A percentile compares a stretch with the other conserved stretches of the same genome.
These are phyloP conservation scores for Saccharomycopsis oosterbeekiorum DNA, from an alignment of 805 yeast genomes.

Conservation along the genomic window DNA sequence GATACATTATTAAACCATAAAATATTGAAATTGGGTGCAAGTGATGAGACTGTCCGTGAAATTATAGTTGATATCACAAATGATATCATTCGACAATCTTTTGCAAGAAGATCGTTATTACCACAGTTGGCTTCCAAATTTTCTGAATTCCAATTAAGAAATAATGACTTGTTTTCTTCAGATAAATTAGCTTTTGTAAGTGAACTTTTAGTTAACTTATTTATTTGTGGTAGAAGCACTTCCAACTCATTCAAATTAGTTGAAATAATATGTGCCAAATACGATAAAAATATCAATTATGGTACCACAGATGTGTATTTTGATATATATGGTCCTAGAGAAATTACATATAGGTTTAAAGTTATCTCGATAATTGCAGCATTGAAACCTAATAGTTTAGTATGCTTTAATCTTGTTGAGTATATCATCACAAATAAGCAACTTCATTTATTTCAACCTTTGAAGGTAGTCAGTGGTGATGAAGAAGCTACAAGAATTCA, in stretches of 20 bases:
- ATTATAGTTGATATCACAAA: neutral
- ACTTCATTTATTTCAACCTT: constrained; percentile 38
- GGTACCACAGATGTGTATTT: constrained; percentile 33
- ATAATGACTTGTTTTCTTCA: constrained; percentile 40
- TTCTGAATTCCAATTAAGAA: constrained; percentile 35
- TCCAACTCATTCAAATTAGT: constrained; percentile 53
- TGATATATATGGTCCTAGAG: constrained; percentile 46
- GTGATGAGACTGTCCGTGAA: neutral
- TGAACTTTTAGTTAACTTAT: constrained; percentile 33
- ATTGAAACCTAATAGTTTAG: neutral
- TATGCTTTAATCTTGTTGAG: constrained; percentile 26
- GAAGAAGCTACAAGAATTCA: constrained; percentile 61
- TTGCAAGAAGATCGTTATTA: constrained; percentile 57
- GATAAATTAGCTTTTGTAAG: neutral
- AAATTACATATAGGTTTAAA: constrained; percentile 42
- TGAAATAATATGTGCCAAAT: constrained; percentile 41
- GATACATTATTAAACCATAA: constrained; percentile 35
- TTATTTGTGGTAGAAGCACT: constrained; percentile 42
- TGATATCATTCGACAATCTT: constrained; percentile 32
- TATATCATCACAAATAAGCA: constrained; percentile 22
- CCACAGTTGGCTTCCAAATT: constrained; percentile 47
- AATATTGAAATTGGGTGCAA: constrained; percentile 25
- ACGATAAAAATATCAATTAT: constrained; percentile 35
- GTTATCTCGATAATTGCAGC: constrained; percentile 37
- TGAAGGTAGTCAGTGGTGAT: constrained; percentile 50